Evolutionary conservation across 2,329 filamentous ascomycete species (phyloP).

Genomic region (Scleromitrula shiraiana): DNA sequence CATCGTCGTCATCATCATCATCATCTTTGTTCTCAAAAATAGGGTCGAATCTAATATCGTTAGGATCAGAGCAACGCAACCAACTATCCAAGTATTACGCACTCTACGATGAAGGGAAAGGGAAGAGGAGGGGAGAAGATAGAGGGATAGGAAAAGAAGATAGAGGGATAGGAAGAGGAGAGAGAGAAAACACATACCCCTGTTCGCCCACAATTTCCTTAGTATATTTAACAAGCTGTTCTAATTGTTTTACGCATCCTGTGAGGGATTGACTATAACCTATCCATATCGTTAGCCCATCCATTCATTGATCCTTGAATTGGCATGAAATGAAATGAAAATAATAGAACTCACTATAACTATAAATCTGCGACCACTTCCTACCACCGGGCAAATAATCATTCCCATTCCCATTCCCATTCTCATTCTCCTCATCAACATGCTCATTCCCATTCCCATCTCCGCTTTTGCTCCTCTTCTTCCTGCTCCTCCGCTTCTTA

Average conservation of each 20-base stretch:
- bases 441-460: too few species aligned
- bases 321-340: too few species aligned
- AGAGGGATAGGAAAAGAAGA: too few species aligned
- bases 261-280: slow-evolving; percentile 45
- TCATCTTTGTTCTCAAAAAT: too few species aligned
- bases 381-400: slow-evolving; percentile 26
- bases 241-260: slow-evolving; percentile 44
- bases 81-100: too few species aligned
- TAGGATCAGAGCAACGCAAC: too few species aligned
- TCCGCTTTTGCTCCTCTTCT: background rate
- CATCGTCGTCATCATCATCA: too few species aligned
- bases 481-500: slow-evolving; percentile 2
- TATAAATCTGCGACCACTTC: slow-evolving; percentile 50
- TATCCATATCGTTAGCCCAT: background rate
- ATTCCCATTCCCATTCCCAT: slow-evolving; percentile 10
- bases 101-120: too few species aligned
- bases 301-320: too few species aligned
- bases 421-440: background rate
- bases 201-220: slow-evolving; percentile 51
- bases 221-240: slow-evolving; percentile 46
- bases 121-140: too few species aligned
- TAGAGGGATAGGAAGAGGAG: too few species aligned
- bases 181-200: slow-evolving; percentile 28
- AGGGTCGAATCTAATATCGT: too few species aligned
- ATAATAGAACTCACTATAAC: slow-evolving; percentile 29